Base-by-base conservation (phyloP, 192 early-diverging fungal species). In the Oehlia diaphana region DNA sequence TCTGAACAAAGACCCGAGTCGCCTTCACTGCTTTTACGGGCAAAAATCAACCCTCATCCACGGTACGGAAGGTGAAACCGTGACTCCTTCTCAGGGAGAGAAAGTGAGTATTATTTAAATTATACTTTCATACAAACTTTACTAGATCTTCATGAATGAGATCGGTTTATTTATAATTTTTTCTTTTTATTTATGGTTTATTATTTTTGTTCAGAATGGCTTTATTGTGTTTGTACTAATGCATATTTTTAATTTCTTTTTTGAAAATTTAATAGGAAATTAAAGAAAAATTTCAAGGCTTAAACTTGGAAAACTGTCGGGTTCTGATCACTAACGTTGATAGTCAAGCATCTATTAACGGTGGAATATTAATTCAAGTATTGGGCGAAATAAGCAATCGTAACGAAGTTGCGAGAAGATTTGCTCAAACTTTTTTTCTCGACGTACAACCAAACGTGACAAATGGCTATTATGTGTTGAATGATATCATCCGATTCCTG, bases 401-500 rank as follows among this genome's bases (percentile, higher is more conserved):
- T 64, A 91, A 88, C 39, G 90, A 90, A 39, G 79, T 90, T 13
- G 90, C 92, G 31, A 93, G 94, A 87, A 93, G 94, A 80, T 98
- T 98, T 84, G 93, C 88, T 49, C 97, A 98, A 80, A 96, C 96
- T 8, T 97, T 98, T 80, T 92, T 96, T 77, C 84, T 98, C 58
- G 95, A 94, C 53, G 68, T 62, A 7, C 95, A 96, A 83, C 93
- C 93, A 33, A 88, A 89, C 67, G 96, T 96, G 83, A 93, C 93
- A 28, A 88, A 89, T 65, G 96, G 97, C 12, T 98, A 95, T 87
- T 97, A 93, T 83, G 94, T 98, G 33, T 87, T 94, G 85, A 97
- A 97, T 86, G 96, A 97, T 84, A 96, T 98, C 73, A 91, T 97
- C 84, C 92, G 97, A 73, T 98, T 93, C 86, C 83, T 97, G 81